Evolutionary conservation across 345 rosid genomes (phyloP).

Genomic region (Salix viminalis): DNA sequence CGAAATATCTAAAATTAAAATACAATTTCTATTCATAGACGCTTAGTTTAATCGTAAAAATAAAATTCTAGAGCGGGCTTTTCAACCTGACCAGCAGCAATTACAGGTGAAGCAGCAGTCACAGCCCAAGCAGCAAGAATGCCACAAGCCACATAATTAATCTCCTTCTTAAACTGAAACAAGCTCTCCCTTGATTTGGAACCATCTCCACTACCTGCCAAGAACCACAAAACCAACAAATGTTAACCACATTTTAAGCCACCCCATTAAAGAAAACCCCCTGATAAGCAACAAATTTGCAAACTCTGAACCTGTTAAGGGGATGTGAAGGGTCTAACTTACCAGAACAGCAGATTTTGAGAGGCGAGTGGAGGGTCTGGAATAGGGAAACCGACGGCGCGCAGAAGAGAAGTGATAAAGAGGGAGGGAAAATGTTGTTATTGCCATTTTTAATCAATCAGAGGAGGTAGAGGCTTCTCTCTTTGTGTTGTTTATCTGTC

Average conservation of each 20-base stretch:
- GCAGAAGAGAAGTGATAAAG: conserved; percentile 12
- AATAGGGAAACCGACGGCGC: conserved; percentile 18
- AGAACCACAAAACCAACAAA: not conserved
- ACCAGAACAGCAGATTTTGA: conserved; percentile 51
- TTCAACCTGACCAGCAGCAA: conserved; percentile 74
- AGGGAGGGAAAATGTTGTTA: conserved; percentile 33
- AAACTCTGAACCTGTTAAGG: not conserved
- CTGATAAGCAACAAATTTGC: not conserved
- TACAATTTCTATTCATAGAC: not conserved
- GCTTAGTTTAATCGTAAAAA: not conserved
- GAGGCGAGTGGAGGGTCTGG: conserved; percentile 26
- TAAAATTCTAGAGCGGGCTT: not conserved
- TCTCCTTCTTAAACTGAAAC: conserved; percentile 40
- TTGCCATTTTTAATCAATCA: conserved; percentile 32
- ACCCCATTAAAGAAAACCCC: not conserved
- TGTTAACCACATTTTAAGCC: conserved; percentile 5
- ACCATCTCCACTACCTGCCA: conserved; percentile 29
- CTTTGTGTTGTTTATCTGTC: not conserved
- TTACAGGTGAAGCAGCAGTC: conserved; percentile 63
- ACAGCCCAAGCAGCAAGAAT: conserved; percentile 64
- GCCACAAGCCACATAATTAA: conserved; percentile 62
- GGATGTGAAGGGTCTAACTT: not conserved
- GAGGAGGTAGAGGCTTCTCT: not conserved
- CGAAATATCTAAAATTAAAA: not conserved
- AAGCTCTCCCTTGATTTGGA: conserved; percentile 25